phyloP scores from a whole-genome alignment of 2,329 filamentous ascomycete genomes.

The Penicillium italicum region DNA sequence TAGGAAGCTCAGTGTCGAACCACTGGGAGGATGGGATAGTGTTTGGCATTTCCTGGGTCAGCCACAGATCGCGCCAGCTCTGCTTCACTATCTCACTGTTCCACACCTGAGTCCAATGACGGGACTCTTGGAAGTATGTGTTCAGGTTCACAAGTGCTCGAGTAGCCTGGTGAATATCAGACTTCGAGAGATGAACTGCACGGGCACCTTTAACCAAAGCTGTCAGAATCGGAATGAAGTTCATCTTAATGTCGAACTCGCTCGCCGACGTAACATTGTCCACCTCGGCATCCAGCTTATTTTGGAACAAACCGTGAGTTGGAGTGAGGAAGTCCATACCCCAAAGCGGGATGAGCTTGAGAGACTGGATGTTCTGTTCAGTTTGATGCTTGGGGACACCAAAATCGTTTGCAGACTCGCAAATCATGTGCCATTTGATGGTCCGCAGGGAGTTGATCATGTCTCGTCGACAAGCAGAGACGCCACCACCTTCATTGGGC shows the following conservation, averaged over 20 bases:
- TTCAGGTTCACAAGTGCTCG: constrained; percentile 50
- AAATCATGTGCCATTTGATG: constrained; percentile 54
- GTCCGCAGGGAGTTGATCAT: constrained; percentile 54
- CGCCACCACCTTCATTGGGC: constrained; percentile 53
- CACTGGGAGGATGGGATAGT: constrained; percentile 35
- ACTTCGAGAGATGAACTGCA: constrained; percentile 42
- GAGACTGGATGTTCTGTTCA: constrained; percentile 53
- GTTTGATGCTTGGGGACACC: constrained; percentile 55
- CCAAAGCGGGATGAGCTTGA: constrained; percentile 55
- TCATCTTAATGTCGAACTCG: constrained; percentile 49
- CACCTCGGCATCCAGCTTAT: constrained; percentile 52
- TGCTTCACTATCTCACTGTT: constrained; percentile 44
- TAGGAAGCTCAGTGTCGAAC: constrained; percentile 40
- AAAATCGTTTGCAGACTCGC: constrained; percentile 55
- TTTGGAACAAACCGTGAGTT: constrained; percentile 54
- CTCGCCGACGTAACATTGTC: constrained; percentile 46
- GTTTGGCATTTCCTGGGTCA: constrained; percentile 45
- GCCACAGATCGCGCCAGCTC: constrained; percentile 48
- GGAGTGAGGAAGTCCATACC: constrained; percentile 53
- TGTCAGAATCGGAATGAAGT: constrained; percentile 54
- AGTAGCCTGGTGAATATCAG: constrained; percentile 46
- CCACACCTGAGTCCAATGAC: constrained; percentile 50
- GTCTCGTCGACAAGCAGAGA: constrained; percentile 54
- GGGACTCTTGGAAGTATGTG: constrained; percentile 49
- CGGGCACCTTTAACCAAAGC: constrained; percentile 51